phyloP scores from a whole-genome alignment of 768 basidiomycete species.

The Phaffia tasmanica region DNA sequence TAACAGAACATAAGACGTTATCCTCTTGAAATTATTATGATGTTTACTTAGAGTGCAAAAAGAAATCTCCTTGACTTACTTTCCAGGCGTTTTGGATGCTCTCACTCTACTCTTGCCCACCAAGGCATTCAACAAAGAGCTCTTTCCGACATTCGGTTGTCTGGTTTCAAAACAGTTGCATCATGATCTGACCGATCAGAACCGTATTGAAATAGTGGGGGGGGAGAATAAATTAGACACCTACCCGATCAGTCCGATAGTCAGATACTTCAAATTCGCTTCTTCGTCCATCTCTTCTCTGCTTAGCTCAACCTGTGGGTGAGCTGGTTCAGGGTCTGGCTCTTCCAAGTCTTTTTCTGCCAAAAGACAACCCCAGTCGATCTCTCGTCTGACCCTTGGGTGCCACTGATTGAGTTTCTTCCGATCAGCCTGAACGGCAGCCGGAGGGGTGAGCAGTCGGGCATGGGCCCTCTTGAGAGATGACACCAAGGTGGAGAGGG shows the following conservation, averaged over 20 bases:
- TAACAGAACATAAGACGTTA: too few relatives aligned
- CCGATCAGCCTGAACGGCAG: constrained; percentile 44
- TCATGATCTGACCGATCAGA: too few relatives aligned
- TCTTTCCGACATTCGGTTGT: constrained; percentile 15
- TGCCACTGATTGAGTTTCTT: constrained; percentile 53
- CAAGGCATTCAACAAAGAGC: constrained; percentile 19
- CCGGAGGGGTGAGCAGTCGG: constrained; percentile 58
- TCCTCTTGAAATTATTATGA: too few relatives aligned
- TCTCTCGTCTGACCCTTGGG: constrained; percentile 50
- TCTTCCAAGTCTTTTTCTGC: constrained; percentile 35
- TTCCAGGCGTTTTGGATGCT: constrained; percentile 76
- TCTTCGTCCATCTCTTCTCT: constrained; percentile 3
- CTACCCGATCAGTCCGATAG: constrained; percentile 33
- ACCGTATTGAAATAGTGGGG: not conserved
- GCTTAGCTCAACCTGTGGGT: constrained; percentile 16
- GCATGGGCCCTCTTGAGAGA: constrained; percentile 57
- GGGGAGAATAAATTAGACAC: not conserved
- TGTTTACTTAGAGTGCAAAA: not conserved
- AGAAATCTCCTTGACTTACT: constrained; percentile 42
- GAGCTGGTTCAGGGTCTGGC: constrained; percentile 36
- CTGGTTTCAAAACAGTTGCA: not conserved
- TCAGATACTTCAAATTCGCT: constrained; percentile 23
- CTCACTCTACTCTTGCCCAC: constrained; percentile 34
- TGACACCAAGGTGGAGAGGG: constrained; percentile 53
- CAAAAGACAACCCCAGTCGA: constrained; percentile 62